phyloP scores from a whole-genome alignment of 768 basidiomycete species.

The Boletales sp. region DNA sequence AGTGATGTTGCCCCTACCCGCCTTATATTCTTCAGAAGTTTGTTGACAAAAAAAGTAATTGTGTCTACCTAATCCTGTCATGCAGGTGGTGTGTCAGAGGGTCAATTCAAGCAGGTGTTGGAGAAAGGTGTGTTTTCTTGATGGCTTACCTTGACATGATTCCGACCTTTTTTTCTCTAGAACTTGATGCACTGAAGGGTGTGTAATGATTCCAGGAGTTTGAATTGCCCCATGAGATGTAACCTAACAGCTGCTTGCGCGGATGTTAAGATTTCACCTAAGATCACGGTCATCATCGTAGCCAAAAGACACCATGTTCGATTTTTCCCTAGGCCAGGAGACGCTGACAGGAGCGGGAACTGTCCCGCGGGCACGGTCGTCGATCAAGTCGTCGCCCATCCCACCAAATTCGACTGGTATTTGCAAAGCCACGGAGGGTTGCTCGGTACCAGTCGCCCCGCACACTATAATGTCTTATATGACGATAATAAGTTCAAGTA shows the following conservation, averaged over 20 bases:
- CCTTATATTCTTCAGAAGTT: conserved; percentile 75
- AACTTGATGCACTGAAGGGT: conserved; percentile 62
- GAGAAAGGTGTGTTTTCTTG: conserved; percentile 45
- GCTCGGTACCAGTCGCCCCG: conserved; percentile 69
- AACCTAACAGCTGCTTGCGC: conserved; percentile 55
- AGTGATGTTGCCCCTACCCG: conserved; percentile 51
- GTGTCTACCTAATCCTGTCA: conserved; percentile 2
- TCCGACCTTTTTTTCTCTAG: conserved; percentile 30
- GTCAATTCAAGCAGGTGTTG: conserved; percentile 47
- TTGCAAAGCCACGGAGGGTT: conserved; percentile 75
- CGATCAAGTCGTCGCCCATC: conserved; percentile 66
- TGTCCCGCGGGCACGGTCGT: conserved; percentile 77
- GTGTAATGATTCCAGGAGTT: conserved; percentile 3
- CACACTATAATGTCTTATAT: conserved; percentile 46
- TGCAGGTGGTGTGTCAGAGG: conserved; percentile 54
- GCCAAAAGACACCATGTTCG: conserved; percentile 55
- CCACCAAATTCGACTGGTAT: conserved; percentile 75
- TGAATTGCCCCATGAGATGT: conserved; percentile 1
- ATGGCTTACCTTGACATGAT: too few species aligned
- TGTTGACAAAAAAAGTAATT: conserved; percentile 4
- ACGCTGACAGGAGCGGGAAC: conserved; percentile 68
- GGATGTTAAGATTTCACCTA: conserved; percentile 53
- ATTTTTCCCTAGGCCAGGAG: conserved; percentile 48
- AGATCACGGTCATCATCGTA: conserved; percentile 75
- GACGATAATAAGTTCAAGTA: conserved; percentile 63